Evolutionary conservation across 441 rosid species (phyloP).

Genomic region (Brassica hybrid): DNA sequence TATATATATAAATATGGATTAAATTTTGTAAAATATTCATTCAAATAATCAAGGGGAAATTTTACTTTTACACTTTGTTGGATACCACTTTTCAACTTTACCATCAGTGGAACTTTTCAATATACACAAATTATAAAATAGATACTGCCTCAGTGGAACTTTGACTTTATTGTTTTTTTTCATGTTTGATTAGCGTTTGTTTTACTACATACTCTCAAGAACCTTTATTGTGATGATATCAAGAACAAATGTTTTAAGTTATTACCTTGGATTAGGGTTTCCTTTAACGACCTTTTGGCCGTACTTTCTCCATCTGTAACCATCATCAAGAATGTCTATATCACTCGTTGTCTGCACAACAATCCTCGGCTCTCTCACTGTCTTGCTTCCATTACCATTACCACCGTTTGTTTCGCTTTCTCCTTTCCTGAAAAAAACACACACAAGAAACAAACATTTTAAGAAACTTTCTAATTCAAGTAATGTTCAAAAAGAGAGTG

Average conservation of each 20-base stretch:
- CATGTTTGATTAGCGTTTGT: no score
- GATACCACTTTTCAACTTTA: no score
- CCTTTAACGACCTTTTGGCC: constrained; percentile 80
- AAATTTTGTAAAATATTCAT: no score
- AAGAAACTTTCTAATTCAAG: constrained; percentile 1
- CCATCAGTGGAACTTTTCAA: no score
- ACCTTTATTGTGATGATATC: no score
- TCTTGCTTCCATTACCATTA: constrained; percentile 54
- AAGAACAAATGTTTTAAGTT: neutral
- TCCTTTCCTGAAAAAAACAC: constrained; percentile 55
- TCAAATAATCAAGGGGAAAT: no score
- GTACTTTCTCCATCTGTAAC: constrained; percentile 76
- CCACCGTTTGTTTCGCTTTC: constrained; percentile 56
- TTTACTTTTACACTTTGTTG: no score
- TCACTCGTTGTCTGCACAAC: constrained; percentile 76
- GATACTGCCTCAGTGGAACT: no score
- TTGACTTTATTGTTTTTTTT: no score
- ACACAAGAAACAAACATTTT: constrained; percentile 1
- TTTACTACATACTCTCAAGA: no score
- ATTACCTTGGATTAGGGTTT: constrained; percentile 73
- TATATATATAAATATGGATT: no score
- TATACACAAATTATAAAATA: no score
- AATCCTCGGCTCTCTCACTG: constrained; percentile 67
- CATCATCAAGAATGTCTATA: constrained; percentile 70
- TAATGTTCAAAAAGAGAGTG: neutral